These are phyloP conservation scores for Tricholoma flavovirens DNA, from an alignment of 768 basidiomycete species.

Conservation along the genomic window DNA sequence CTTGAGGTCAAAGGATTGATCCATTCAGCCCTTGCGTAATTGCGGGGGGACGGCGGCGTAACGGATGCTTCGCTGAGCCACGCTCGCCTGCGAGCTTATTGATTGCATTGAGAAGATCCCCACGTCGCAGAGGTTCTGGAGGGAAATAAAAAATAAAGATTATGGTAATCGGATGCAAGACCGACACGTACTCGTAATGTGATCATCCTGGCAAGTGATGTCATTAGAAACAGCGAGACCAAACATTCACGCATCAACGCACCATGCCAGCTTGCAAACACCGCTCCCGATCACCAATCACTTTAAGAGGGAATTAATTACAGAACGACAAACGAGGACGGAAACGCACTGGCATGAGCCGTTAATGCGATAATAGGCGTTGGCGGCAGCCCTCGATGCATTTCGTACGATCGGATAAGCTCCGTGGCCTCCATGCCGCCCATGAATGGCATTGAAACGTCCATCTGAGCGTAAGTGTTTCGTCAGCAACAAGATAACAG, in stretches of 20 bases:
- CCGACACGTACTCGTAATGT: constrained; percentile 64
- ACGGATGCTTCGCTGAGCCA: constrained; percentile 31
- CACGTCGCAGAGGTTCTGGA: constrained; percentile 71
- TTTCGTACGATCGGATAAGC: constrained; percentile 67
- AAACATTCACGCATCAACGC: constrained; percentile 3
- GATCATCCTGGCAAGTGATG: constrained; percentile 45
- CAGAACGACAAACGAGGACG: not conserved
- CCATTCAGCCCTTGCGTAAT: not conserved
- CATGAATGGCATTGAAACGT: constrained; percentile 98
- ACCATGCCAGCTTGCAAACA: constrained; percentile 47
- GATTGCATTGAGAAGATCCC: constrained; percentile 76
- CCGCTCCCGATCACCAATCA: constrained; percentile 70
- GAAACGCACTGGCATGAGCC: constrained; percentile 88
- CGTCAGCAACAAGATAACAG: not conserved
- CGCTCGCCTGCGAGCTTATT: constrained; percentile 73
- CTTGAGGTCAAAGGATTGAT: not conserved
- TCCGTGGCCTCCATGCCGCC: constrained; percentile 98
- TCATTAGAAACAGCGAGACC: not conserved
- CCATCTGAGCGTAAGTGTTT: constrained; percentile 60
- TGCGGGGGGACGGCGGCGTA: constrained; percentile 14
- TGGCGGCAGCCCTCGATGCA: constrained; percentile 41
- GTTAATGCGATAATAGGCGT: constrained; percentile 20
- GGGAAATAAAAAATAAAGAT: constrained; percentile 5
- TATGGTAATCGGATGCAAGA: not conserved
- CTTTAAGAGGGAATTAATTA: constrained; percentile 29